Base-by-base conservation (phyloP, 129 eudicot genomes). In the Centrapalus pauciflorus region DNA sequence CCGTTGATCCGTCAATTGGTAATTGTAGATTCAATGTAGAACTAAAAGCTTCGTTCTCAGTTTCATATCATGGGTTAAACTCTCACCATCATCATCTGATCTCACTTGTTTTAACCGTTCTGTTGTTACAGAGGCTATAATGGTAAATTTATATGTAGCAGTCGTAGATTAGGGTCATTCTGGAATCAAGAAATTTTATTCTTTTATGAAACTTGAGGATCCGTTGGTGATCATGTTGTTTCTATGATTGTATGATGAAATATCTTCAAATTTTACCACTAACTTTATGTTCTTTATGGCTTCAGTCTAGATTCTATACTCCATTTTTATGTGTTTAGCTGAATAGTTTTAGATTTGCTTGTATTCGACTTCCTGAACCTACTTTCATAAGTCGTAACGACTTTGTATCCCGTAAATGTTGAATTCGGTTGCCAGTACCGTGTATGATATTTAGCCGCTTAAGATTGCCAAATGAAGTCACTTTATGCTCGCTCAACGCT, bases 1-100 rank as follows among this genome's bases (percentile, higher is more conserved):
- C 87, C 11, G 91, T 87, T 55, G 88, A 92, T 83, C 98, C 98
- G 5, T 92, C 98, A 4, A 78, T 81, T 59, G 87, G 79, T 65
- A 59, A 63, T 11, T 92, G 98, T 74, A 76, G 98, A 60, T 92
- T 92, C 67, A 45, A 66, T 12, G 88, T 92, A 26, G 83, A 82
- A 43, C 70, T 92, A 11, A 77, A 61, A 54, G 78, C 82, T n/a
- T 87, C 96, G 1, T 6, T 60, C 34, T 71, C 89, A 0, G 64
- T 64, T 40, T 66, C 64, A 12, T 27, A 65, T 67, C 58, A 16
- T 1, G 35, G 70, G 55, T 77, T 72, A 10, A 64, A 29, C 20
- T 64, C 69, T 49, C 8, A 73, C 25, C 69, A 45, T 30, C 69
- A 45, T 30, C 37, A 41, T 70, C 60, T 84, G 43, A 28, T 76